Conservation (phyloP, 2,329 filamentous ascomycete genomes). For the Aotearoamyces nothofagi region DNA sequence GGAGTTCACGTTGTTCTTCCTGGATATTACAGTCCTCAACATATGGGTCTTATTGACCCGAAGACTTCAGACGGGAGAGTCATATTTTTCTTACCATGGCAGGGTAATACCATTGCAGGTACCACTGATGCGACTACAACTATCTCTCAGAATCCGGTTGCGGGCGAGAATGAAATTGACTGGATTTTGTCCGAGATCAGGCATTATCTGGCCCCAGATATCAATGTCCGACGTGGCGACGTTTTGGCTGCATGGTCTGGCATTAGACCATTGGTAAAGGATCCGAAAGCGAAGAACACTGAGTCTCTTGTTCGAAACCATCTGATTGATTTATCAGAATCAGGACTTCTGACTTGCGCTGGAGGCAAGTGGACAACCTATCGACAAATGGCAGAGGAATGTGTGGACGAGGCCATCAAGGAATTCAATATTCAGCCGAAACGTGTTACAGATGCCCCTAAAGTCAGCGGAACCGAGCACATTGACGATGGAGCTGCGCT, state of each 20-base stretch:
- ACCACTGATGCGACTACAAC: constrained; percentile 68
- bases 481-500: constrained; percentile 56
- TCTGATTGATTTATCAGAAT: constrained; percentile 63
- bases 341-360: constrained; percentile 70
- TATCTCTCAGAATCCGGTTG: constrained; percentile 59
- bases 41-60: constrained; percentile 81
- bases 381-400: constrained; percentile 84
- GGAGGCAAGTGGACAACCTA: constrained; percentile 92
- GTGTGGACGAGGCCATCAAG: constrained; percentile 64
- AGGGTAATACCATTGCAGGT: constrained; percentile 82
- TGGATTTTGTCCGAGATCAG: constrained; percentile 80
- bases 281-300: constrained; percentile 73
- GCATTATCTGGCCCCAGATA: constrained; percentile 69
- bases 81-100: constrained; percentile 89
- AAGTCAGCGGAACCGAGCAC: constrained; percentile 53
- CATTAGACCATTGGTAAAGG: constrained; percentile 72
- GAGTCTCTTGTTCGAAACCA: constrained; percentile 82
- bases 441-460: constrained; percentile 41
- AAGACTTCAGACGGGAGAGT: constrained; percentile 77
- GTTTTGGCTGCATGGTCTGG: constrained; percentile 86
- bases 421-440: constrained; percentile 47
- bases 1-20: constrained; percentile 79
- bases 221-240: constrained; percentile 71
- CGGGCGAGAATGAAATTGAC: constrained; percentile 70
- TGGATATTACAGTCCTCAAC: constrained; percentile 70